These are phyloP conservation scores for Hippophae tibetana DNA, from an alignment of 306 rosid species.

Conservation along the genomic window DNA sequence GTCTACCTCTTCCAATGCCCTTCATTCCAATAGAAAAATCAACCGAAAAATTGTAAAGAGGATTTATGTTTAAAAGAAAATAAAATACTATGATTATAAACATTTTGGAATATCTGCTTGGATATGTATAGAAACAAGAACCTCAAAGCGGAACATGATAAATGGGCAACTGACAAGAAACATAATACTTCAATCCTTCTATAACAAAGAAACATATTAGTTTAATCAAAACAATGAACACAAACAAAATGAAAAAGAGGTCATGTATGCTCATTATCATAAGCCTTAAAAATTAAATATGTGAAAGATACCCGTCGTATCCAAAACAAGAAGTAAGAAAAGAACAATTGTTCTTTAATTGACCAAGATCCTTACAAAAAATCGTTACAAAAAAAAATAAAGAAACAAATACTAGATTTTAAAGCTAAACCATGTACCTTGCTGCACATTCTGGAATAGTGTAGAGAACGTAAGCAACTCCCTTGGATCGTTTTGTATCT, in stretches of 20 bases:
- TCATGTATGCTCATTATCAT: not conserved
- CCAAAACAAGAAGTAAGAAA: too few species aligned
- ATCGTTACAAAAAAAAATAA: too few species aligned
- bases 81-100: not conserved
- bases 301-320: too few species aligned
- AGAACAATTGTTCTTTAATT: too few species aligned
- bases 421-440: constrained; percentile 28
- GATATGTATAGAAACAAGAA: too few species aligned
- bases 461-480: constrained; percentile 57
- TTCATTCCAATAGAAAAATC: constrained; percentile 4
- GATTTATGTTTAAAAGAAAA: not conserved
- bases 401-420: too few species aligned
- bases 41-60: not conserved
- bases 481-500: constrained; percentile 70
- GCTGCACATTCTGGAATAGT: constrained; percentile 45
- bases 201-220: not conserved
- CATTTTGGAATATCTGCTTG: not conserved
- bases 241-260: not conserved
- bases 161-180: not conserved
- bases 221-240: not conserved
- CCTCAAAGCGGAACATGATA: not conserved
- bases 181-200: not conserved
- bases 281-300: constrained; percentile 8
- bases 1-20: constrained; percentile 73
- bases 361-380: too few species aligned